Evolutionary conservation across 1,284 basidiomycete species (phyloP).

Genomic region (Leccinum variabile): DNA sequence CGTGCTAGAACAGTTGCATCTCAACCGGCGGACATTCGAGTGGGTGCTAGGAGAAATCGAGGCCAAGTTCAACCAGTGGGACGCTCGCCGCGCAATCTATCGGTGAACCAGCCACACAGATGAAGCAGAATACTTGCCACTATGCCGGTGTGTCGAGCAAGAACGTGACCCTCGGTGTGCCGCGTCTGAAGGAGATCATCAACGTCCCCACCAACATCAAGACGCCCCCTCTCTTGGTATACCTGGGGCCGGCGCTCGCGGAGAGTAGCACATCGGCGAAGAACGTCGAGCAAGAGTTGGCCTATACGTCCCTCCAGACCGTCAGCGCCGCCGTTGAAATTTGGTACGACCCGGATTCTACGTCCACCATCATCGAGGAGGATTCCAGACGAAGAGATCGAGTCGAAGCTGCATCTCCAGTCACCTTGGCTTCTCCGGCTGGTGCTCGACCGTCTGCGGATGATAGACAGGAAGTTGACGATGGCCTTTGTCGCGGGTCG

Average conservation of each 20-base stretch:
- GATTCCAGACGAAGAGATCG: conserved; percentile 93
- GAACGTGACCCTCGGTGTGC: conserved; percentile 97
- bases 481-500: conserved; percentile 96
- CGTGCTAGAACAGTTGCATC: conserved; percentile 83
- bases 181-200: conserved; percentile 97
- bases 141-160: conserved; percentile 98
- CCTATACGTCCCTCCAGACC: conserved; percentile 92
- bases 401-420: conserved; percentile 86
- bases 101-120: conserved; percentile 98
- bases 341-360: conserved; percentile 96
- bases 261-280: conserved; percentile 67
- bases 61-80: conserved; percentile 92
- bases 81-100: conserved; percentile 98
- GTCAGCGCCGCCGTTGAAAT: conserved; percentile 97
- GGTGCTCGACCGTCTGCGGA: conserved; percentile 95
- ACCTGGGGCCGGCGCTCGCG: conserved; percentile 76
- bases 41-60: conserved; percentile 98
- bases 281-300: conserved; percentile 34
- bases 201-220: conserved; percentile 99
- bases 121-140: conserved; percentile 98
- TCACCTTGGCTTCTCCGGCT: conserved; percentile 98
- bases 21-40: conserved; percentile 91
- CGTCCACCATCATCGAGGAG: conserved; percentile 92
- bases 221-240: conserved; percentile 93
- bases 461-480: conserved; percentile 95